phyloP scores from a whole-genome alignment of 2,329 filamentous ascomycete species.

The Penicillium vulpinum region DNA sequence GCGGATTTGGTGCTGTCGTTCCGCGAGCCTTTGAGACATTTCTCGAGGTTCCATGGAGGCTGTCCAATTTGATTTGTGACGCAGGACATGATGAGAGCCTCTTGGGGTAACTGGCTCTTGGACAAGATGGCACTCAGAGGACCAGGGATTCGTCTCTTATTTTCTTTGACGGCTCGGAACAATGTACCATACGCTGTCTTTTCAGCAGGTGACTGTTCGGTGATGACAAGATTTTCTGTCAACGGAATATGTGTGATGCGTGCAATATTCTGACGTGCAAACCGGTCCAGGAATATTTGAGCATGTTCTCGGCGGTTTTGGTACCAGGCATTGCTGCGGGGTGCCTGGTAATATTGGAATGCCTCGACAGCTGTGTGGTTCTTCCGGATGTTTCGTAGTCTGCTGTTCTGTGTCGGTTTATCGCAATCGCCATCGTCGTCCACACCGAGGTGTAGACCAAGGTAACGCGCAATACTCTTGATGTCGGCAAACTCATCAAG shows the following conservation, averaged over 20 bases:
- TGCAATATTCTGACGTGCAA: conserved; percentile 51
- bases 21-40: conserved; percentile 16
- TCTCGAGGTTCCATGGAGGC: conserved; percentile 24
- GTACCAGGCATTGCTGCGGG: conserved; percentile 55
- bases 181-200: conserved; percentile 57
- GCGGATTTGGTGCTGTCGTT: background rate
- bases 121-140: conserved; percentile 49
- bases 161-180: conserved; percentile 52
- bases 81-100: conserved; percentile 49
- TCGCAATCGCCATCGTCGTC: conserved; percentile 52
- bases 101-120: conserved; percentile 30
- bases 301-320: conserved; percentile 52
- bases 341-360: conserved; percentile 55
- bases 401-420: conserved; percentile 47
- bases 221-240: conserved; percentile 46
- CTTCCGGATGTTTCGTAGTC: conserved; percentile 38
- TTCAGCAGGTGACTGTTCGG: conserved; percentile 51
- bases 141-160: conserved; percentile 24
- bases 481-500: conserved; percentile 60
- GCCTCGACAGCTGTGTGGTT: conserved; percentile 50
- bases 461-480: conserved; percentile 57
- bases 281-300: conserved; percentile 56
- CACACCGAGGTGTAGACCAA: conserved; percentile 57
- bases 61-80: conserved; percentile 37
- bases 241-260: conserved; percentile 49